These are phyloP conservation scores for Trichomonas gallinae DNA, from an alignment of 208 protist genomes.

Conservation along the genomic window DNA sequence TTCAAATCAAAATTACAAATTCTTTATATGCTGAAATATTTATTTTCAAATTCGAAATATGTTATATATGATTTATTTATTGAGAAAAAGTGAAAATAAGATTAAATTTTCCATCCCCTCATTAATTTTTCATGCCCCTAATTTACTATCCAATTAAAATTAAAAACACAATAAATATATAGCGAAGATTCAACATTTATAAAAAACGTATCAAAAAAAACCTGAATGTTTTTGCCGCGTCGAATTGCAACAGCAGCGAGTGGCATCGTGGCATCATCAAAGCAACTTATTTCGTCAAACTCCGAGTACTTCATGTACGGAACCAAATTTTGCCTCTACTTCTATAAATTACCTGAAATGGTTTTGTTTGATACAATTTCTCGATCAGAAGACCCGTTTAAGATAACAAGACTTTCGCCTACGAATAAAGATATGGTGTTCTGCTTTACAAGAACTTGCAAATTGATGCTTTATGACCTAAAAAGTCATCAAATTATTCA, in stretches of 20 bases:
- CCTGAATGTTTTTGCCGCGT: neutral
- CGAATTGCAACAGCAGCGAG: neutral
- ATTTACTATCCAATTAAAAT: too few species aligned
- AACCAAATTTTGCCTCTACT: neutral
- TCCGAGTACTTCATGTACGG: neutral
- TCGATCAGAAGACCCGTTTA: neutral
- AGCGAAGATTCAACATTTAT: too few species aligned
- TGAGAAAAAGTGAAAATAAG: too few species aligned
- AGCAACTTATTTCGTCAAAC: neutral
- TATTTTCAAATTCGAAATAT: too few species aligned
- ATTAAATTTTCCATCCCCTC: too few species aligned
- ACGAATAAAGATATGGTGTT: neutral
- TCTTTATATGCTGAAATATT: too few species aligned
- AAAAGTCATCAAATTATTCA: neutral
- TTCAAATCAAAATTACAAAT: too few species aligned
- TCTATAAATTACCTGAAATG: neutral
- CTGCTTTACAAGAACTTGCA: neutral
- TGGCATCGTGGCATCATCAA: neutral
- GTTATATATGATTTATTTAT: too few species aligned
- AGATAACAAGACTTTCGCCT: neutral
- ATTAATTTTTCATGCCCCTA: too few species aligned
- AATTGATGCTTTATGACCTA: neutral
- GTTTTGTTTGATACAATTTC: neutral
- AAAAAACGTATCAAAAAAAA: too few species aligned
- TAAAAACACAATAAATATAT: too few species aligned